phyloP scores from a whole-genome alignment of 805 yeast species.

The Teunomyces aglyptinius region DNA sequence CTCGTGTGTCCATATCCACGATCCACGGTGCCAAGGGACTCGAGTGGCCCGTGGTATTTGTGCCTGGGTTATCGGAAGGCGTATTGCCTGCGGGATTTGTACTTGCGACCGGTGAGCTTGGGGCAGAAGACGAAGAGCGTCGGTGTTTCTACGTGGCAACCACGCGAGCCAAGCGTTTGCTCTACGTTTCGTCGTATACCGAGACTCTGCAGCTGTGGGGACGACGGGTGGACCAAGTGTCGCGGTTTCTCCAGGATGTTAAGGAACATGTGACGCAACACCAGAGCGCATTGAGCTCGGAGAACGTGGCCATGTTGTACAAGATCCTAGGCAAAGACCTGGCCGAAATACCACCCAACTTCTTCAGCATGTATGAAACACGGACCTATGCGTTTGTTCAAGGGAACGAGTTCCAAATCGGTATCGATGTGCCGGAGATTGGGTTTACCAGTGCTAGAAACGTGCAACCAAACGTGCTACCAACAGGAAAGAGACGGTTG shows the following conservation, averaged over 20 bases:
- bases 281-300: slow-evolving; percentile 19
- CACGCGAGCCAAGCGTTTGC: slow-evolving; percentile 70
- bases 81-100: slow-evolving; percentile 60
- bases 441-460: slow-evolving; percentile 1
- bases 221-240: slow-evolving; percentile 19
- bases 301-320: slow-evolving; percentile 18
- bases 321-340: slow-evolving; percentile 9
- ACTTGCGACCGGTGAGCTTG: slow-evolving; percentile 22
- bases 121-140: slow-evolving; percentile 66
- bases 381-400: neutral
- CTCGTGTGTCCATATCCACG: slow-evolving; percentile 57
- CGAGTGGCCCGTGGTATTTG: slow-evolving; percentile 92
- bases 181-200: slow-evolving; percentile 43
- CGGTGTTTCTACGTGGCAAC: slow-evolving; percentile 85
- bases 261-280: slow-evolving; percentile 6
- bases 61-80: slow-evolving; percentile 69
- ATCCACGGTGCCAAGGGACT: slow-evolving; percentile 92
- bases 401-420: neutral
- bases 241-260: slow-evolving; percentile 26
- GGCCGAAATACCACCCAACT: neutral
- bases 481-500: neutral
- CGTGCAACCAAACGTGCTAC: no score
- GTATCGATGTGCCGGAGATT: neutral
- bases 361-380: neutral
- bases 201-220: slow-evolving; percentile 19